Base-by-base conservation (phyloP, 768 basidiomycete species). In the Chalciporus piperatus region DNA sequence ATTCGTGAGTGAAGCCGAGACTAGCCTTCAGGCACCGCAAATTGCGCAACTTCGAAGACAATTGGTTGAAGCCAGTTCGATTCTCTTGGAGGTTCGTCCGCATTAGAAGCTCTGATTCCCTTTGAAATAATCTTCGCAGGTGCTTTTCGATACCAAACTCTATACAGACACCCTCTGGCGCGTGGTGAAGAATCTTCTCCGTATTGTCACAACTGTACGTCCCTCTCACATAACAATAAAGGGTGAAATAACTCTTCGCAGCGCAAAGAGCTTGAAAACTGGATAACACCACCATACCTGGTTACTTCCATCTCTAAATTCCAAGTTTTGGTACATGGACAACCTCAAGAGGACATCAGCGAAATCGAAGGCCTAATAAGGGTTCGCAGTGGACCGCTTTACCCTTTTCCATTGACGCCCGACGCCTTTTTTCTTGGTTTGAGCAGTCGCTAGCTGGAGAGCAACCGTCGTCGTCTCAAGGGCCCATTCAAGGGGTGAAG, bases 341-440 rank as follows among this genome's bases (percentile, higher is more conserved):
- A 59, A 43, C 51, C 52, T n/a, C 58, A 55, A 59, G 64, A 64
- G 41, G 58, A 52, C 14, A 50, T 47, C 25, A 43, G 52, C 58
- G 72, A 71, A 51, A 61, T 79, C 32, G 70, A 74, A 66, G 65
- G 64, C 50, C 72, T 79, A 54, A 75, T 79, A 51, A 81, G 75
- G 80, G 80, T 82, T 80, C 77, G 80, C 76, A 75, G 60, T 72
- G 74, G 74, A 65, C 73, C 62, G 60, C 64, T 72, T 70, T 62
- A 52, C 61, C 45, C 64, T 67, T 63, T 52, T 62, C 66, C 52
- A 57, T 68, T 67, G 68, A 69, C 69, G 62, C 59, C 72, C 68
- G 69, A 76, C 70, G 54, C 57, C 43, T 67, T 61, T 70, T 64
- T 60, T 70, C 60, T 74, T 63, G 67, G 46, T 74, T 78, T 75